A percentile compares a stretch with the other conserved stretches of the same genome.
phyloP scores from a whole-genome alignment of 2,329 filamentous ascomycete genomes.

The Akanthomyces muscarius region DNA sequence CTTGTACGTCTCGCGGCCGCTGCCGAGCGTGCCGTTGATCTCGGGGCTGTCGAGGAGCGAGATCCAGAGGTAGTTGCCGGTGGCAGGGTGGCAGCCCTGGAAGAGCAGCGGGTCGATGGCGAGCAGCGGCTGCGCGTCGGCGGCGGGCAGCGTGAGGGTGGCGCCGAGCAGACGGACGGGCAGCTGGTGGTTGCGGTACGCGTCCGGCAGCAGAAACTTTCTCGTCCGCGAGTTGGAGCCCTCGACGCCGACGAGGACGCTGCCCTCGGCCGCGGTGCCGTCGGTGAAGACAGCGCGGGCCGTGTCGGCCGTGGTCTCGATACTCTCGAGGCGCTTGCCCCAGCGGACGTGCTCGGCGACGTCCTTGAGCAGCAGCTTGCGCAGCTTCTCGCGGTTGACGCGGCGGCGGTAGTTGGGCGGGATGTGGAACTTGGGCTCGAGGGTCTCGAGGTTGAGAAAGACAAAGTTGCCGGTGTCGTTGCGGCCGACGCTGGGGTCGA shows the following conservation, averaged over 20 bases:
- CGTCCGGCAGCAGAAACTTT: slow-evolving; percentile 30
- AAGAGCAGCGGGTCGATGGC: slow-evolving; percentile 52
- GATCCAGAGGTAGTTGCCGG: slow-evolving; percentile 48
- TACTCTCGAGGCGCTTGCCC: slow-evolving; percentile 29
- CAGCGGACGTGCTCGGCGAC: slow-evolving; percentile 29
- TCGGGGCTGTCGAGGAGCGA: slow-evolving; percentile 40
- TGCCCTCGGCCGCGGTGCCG: slow-evolving; percentile 30
- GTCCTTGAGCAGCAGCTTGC: slow-evolving; percentile 27
- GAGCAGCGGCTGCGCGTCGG: slow-evolving; percentile 37
- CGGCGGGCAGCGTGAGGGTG: slow-evolving; percentile 34
- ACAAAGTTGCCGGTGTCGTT: slow-evolving; percentile 37
- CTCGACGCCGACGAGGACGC: slow-evolving; percentile 38
- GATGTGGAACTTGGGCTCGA: slow-evolving; percentile 36
- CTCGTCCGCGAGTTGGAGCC: slow-evolving; percentile 37
- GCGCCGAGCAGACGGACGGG: slow-evolving; percentile 37
- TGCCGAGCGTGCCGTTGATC: slow-evolving; percentile 32
- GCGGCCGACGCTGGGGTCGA: slow-evolving; percentile 36
- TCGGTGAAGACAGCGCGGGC: slow-evolving; percentile 29
- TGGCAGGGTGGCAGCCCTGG: slow-evolving; percentile 49
- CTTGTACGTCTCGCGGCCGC: slow-evolving; percentile 32
- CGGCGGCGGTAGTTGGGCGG: slow-evolving; percentile 34
- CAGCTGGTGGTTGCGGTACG: slow-evolving; percentile 31
- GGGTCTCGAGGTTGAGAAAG: slow-evolving; percentile 38
- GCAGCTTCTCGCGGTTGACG: slow-evolving; percentile 34
- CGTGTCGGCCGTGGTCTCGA: slow-evolving; percentile 25